Percentiles rank a stretch among this genome's conserved stretches.
Conservation (phyloP, 2,329 filamentous ascomycete genomes). For the Fusarium mexicanum region DNA sequence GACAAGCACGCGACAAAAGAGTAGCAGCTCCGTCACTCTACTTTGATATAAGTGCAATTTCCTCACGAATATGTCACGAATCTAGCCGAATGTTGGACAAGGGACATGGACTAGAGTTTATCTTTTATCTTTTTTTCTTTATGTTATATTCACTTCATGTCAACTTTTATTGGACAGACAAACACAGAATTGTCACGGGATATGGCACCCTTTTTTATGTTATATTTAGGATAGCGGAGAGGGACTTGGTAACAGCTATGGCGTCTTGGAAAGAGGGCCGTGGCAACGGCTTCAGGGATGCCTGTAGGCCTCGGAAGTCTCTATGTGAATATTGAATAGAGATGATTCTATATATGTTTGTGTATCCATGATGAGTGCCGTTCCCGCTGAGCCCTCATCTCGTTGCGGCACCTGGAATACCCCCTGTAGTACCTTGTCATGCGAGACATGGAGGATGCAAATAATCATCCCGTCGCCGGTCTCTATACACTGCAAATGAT, state of each 20-base stretch:
- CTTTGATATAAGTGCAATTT: constrained; percentile 28
- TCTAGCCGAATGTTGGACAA: constrained; percentile 23
- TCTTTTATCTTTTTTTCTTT: constrained; percentile 17
- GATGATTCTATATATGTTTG: constrained; percentile 33
- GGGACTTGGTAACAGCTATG: constrained; percentile 41
- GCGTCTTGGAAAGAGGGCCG: constrained; percentile 44
- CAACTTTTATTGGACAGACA: constrained; percentile 40
- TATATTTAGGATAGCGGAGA: constrained; percentile 33
- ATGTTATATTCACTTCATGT: constrained; percentile 36
- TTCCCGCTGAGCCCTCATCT: background rate
- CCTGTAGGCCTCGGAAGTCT: constrained; percentile 40
- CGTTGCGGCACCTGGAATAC: background rate
- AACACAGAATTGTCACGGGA: constrained; percentile 34
- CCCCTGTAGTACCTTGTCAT: background rate
- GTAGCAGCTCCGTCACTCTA: constrained; percentile 37
- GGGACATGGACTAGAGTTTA: constrained; percentile 18
- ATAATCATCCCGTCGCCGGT: background rate
- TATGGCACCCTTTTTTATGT: constrained; percentile 38
- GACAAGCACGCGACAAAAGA: constrained; percentile 68
- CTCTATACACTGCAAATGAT: background rate
- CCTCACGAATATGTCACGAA: constrained; percentile 34
- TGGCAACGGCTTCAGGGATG: constrained; percentile 44
- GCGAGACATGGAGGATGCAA: background rate
- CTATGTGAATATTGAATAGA: constrained; percentile 44
- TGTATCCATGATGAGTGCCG: background rate